Base-by-base conservation (phyloP, 192 early-diverging fungal species). In the Entophlyctis helioformis region DNA sequence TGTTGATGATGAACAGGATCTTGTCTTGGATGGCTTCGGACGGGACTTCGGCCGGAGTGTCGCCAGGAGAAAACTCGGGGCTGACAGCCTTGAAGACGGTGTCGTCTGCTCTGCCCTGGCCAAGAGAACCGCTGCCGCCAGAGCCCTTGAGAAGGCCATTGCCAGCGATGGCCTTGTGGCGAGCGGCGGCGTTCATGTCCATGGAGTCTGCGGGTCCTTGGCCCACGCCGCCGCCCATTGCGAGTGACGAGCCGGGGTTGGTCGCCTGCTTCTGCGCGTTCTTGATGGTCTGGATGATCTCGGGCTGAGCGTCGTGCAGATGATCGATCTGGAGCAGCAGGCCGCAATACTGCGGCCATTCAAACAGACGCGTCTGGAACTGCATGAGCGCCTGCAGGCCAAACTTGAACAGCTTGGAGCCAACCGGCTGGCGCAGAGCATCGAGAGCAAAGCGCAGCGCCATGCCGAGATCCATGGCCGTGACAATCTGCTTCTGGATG, bases 1-100 rank as follows among this genome's bases (percentile, higher is more conserved):
- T 98, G 72, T 98, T 98, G 53, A 98, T 79, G 21, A 88, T 89
- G 62, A 98, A 98, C 26, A 93, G 73, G 36, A 98, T 88, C 67
- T 94, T 93, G 59, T 98, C 96, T 57, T 84, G 77, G 16, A 72
- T 62, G 1, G 61, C 69, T 49, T 86, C 75, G 20, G 51, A 44
- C 0, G 83, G 83, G 8, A 67, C 59, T 46, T 74, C 71, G 18
- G 60, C 54, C 16, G 21, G 21, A 24, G n/a, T n/a, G n/a, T n/a
- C n/a, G n/a, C n/a, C n/a, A n/a, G n/a, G n/a, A 4, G 29, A 31
- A 11, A 31, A 31, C 9, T 67, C 41, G 3, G 61, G 6, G 43
- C 43, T 44, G 18, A 85, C 50, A 12, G 81, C 71, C 0, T 78
- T 77, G 45, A 85, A 85, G 4, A 77, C 70, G 6, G 4, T 4